Evolutionary conservation across 2,329 filamentous ascomycete genomes (phyloP).

Genomic region (Metarhizium sp.): DNA sequence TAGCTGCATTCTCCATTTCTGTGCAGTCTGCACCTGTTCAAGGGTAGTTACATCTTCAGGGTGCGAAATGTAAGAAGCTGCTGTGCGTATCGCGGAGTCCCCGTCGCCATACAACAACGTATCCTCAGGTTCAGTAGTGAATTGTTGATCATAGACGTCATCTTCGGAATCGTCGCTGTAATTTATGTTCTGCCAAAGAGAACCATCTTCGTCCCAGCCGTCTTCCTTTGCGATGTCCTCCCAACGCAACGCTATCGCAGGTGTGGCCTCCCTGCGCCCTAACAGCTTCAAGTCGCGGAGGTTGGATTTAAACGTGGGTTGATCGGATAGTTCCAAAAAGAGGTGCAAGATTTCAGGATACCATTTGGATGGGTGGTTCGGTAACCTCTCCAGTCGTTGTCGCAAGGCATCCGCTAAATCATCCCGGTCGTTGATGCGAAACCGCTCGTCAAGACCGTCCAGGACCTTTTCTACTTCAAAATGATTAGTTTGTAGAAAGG

Average conservation of each 20-base stretch:
- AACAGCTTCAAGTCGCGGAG: conserved; percentile 53
- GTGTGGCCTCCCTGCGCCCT: conserved; percentile 28
- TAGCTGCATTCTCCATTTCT: conserved; percentile 25
- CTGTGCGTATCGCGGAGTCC: conserved; percentile 15
- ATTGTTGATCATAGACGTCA: conserved; percentile 23
- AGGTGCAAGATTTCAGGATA: conserved; percentile 73
- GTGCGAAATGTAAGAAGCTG: conserved; percentile 25
- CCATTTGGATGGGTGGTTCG: conserved; percentile 47
- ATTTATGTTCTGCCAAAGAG: conserved; percentile 62
- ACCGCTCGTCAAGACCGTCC: conserved; percentile 74
- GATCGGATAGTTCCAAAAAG: conserved; percentile 71
- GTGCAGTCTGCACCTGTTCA: conserved; percentile 20
- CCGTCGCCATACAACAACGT: conserved; percentile 21
- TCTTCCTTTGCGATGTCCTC: conserved; percentile 70
- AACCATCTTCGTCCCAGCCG: conserved; percentile 56
- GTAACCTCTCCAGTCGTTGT: conserved; percentile 48
- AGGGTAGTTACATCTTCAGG: conserved; percentile 22
- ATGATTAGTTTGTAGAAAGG: conserved; percentile 60
- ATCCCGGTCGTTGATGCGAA: conserved; percentile 71
- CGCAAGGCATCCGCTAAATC: conserved; percentile 65
- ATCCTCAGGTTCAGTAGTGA: conserved; percentile 27
- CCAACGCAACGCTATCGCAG: conserved; percentile 56
- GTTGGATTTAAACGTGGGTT: conserved; percentile 61
- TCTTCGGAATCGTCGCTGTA: conserved; percentile 60
- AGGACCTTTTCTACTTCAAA: conserved; percentile 60